Evolutionary conservation across 305 asterid genomes (phyloP), one percentile per base, ranked within the genome.

Genomic region (Solanum hybrid): DNA sequence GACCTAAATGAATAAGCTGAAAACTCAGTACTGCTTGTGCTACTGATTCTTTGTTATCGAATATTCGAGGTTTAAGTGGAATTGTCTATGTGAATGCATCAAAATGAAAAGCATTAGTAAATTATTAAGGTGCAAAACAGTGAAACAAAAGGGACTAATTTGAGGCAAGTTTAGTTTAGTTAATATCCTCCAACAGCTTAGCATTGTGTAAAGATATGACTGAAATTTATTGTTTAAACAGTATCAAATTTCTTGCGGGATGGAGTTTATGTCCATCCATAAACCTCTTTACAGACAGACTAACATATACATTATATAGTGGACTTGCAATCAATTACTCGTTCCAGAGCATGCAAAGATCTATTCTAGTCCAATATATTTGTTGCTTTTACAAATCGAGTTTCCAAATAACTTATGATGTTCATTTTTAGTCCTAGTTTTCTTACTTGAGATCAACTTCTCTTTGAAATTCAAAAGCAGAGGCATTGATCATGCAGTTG

Each of bases 261-360:
- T 81, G 88, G 85, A 91, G 90, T 51, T 88, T 80, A 75, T 89
- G 91, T 20, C 89, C 88, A 33, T 87, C 89, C 87, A 91, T 86
- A 89, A 89, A 89, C 82, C 90, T 89, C 57, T 40, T 28, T 84
- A 33, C 84, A 78, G 84, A 22, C 2, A 35, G 29, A 76, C 26
- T 20, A 5, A 33, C 28, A 34, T 34, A 77, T 77, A 34, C 5
- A 34, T 5, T 34, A 78, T 78, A 79, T 22, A 22, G 28, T 36
- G 61, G 22, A 36, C 61, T 79, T 80, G 26, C 86, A 80, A 80
- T 37, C 61, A 3, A n/a, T n/a, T n/a, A 80, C 86, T 37, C 64
- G 0, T 80, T 37, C 37, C 61, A n/a, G 34, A 79, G n/a, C 86
- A n/a, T 37, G 31, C 86, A 80, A 37, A 80, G 34, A 37, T 80